Conservation (phyloP, 768 basidiomycete species). For the Pisolithus sp. region DNA sequence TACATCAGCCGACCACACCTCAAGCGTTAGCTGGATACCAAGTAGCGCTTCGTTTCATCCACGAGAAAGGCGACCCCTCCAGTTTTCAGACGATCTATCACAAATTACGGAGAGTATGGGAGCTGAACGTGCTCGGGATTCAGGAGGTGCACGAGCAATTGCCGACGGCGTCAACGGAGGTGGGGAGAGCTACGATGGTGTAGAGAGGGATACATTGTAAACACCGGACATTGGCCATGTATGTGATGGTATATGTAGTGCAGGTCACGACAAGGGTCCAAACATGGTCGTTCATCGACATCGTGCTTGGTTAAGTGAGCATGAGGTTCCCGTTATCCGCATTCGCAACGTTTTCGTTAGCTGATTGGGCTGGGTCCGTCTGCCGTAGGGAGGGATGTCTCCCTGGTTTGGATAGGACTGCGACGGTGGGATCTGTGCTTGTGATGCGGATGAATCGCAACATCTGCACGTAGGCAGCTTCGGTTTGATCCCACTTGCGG, state of each 20-base stretch:
- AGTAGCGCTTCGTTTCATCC: slow-evolving; percentile 59
- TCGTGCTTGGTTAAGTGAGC: slow-evolving; percentile 30
- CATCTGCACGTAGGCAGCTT: slow-evolving; percentile 61
- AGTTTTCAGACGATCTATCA: slow-evolving; percentile 72
- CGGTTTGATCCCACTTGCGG: slow-evolving; percentile 73
- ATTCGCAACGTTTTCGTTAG: slow-evolving; percentile 17
- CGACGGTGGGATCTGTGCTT: slow-evolving; percentile 41
- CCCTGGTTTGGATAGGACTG: slow-evolving; percentile 54
- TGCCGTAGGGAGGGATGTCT: slow-evolving; percentile 39
- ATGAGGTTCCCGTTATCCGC: slow-evolving; percentile 23
- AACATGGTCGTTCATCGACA: slow-evolving; percentile 27
- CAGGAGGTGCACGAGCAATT: background rate
- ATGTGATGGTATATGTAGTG: slow-evolving; percentile 1
- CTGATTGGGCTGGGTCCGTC: background rate
- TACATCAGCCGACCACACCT: slow-evolving; percentile 38
- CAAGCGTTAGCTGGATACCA: slow-evolving; percentile 43
- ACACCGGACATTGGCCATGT: too few relatives aligned
- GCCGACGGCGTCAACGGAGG: too few relatives aligned
- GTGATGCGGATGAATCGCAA: slow-evolving; percentile 75
- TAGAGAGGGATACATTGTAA: too few relatives aligned
- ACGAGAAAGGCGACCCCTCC: slow-evolving; percentile 84
- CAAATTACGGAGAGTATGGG: slow-evolving; percentile 65
- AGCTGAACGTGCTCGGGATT: slow-evolving; percentile 39
- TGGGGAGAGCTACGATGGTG: too few relatives aligned
- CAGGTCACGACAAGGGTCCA: slow-evolving; percentile 16